Evolutionary conservation across 164 flowering plant genomes (phyloP), one percentile per base, ranked within the genome.

Genomic region (Tetrastigma voinierianum): DNA sequence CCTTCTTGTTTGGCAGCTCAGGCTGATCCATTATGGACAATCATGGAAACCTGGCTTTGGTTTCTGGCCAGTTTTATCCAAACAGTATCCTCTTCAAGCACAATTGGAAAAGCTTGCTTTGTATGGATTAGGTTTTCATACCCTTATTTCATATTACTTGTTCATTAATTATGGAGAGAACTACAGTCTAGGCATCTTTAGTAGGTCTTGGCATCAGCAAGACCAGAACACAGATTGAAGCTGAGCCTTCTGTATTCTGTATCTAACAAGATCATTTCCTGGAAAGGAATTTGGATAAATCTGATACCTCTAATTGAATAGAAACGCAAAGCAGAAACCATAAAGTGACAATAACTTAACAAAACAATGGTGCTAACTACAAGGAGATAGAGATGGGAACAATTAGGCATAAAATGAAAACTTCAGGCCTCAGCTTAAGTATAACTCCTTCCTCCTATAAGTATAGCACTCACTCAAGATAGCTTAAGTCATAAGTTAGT

Each of bases 21-120:
- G 97, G 93, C 80, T 93, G 99, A 78, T 90, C 98, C 98, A 93
- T 90, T 24, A 90, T 95, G 99, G 2, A 88, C 90, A 72, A 93
- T 86, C 95, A 90, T 86, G 99, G 99, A 78, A 96, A 91, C 69
- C 93, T 96, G 80, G 97, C 81, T 60, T 95, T 96, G 70, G 99
- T 96, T 78, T 96, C 99, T 4, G 99, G 93, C 99, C 99, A 25
- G 99, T 96, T 80, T 93, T 66, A 96, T 96, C 40, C 98, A 98
- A 75, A 96, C 93, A 23, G 90, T 80, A 76, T 96, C n/a, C 98
- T 25, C 89, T 81, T 20, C 99, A 13, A 96, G 89, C 48, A 88
- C 90, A 68, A 91, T 83, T 16, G 98, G 96, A 23, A 96, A 76
- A 56, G 98, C 87, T 79, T 96, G 67, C 96, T 86, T 64, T 93